These are phyloP conservation scores for Knufia fluminis DNA, from an alignment of 2,329 filamentous ascomycete species.

Conservation along the genomic window DNA sequence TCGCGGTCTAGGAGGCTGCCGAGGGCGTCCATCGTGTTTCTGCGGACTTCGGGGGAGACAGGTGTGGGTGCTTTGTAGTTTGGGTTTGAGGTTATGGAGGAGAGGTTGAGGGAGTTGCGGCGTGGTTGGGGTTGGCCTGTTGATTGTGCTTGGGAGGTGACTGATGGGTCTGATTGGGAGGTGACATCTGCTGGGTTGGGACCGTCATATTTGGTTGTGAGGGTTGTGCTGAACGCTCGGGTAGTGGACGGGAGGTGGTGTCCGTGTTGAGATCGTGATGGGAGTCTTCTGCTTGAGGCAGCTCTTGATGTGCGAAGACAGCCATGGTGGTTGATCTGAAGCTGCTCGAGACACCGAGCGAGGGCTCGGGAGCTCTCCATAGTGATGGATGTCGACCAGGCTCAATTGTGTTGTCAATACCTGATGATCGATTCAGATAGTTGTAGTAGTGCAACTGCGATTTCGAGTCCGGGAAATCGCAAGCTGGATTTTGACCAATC, in stretches of 20 bases:
- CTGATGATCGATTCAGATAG: background rate
- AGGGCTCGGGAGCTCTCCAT: background rate
- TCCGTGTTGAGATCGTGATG: background rate
- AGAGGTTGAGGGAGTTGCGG: slow-evolving; percentile 1
- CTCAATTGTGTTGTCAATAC: background rate
- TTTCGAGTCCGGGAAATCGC: background rate
- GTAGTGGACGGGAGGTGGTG: background rate
- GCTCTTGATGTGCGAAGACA: background rate
- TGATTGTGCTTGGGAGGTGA: background rate
- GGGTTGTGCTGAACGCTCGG: slow-evolving; percentile 2
- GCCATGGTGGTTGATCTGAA: background rate
- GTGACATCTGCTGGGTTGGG: background rate
- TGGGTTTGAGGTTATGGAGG: slow-evolving; percentile 4
- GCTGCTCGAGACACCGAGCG: background rate
- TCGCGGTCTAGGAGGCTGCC: background rate
- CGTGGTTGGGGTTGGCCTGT: background rate
- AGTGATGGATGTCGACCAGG: background rate
- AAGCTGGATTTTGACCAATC: slow-evolving; percentile 2
- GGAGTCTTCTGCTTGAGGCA: background rate
- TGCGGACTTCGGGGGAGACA: background rate
- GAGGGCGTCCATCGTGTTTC: background rate
- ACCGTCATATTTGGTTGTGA: background rate
- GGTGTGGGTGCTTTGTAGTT: slow-evolving; percentile 3
- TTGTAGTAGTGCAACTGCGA: background rate
- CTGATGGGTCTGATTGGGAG: background rate